These are phyloP conservation scores for Acacia crassicarpa DNA, from an alignment of 306 rosid species.

Conservation along the genomic window DNA sequence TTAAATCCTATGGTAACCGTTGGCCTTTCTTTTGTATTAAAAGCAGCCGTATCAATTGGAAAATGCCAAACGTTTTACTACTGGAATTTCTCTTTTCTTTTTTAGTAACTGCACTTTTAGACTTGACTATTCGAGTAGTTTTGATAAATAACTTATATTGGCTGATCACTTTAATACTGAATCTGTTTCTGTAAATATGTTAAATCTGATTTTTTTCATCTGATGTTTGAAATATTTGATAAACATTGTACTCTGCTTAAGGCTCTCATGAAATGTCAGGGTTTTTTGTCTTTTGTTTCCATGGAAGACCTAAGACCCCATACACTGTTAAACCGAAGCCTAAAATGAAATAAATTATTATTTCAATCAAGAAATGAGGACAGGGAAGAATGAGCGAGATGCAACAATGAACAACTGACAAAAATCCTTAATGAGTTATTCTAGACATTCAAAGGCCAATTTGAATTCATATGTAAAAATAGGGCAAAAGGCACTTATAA, in stretches of 20 bases:
- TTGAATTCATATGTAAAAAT: too few species aligned
- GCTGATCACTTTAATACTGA: not conserved
- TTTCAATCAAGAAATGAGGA: too few species aligned
- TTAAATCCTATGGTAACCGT: not conserved
- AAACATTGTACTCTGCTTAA: not conserved
- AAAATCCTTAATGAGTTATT: too few species aligned
- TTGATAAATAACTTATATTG: not conserved
- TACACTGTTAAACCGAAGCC: not conserved
- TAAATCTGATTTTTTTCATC: not conserved
- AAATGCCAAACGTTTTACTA: too few species aligned
- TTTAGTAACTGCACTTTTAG: not conserved
- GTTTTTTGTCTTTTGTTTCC: not conserved
- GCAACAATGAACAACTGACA: too few species aligned
- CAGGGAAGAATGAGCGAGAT: too few species aligned
- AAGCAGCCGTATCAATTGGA: slow-evolving; percentile 11
- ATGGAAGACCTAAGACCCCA: not conserved
- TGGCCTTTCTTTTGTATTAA: not conserved
- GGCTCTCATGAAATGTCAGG: not conserved
- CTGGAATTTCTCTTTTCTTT: not conserved
- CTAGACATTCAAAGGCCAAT: too few species aligned
- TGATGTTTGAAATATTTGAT: not conserved
- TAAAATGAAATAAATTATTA: not conserved
- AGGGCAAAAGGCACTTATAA: too few species aligned
- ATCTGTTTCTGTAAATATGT: not conserved
- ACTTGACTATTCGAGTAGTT: not conserved